Percentiles rank a stretch among this genome's conserved stretches.
phyloP scores from a whole-genome alignment of 2,329 filamentous ascomycete genomes.

The Neonectria neomacrospora region DNA sequence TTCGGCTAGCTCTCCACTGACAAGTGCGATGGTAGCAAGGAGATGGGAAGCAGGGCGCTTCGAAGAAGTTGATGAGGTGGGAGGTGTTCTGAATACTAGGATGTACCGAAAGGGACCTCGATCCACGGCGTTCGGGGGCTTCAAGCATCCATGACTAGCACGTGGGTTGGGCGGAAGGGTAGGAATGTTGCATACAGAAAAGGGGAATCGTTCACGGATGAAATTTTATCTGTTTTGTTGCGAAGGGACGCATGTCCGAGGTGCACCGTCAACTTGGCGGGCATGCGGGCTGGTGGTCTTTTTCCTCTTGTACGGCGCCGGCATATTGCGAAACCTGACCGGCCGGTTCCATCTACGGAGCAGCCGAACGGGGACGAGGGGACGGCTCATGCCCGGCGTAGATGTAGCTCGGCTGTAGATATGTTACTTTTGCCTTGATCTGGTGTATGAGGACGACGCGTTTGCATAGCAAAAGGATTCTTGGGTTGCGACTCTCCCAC shows the following conservation, averaged over 20 bases:
- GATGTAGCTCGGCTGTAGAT: conserved; percentile 41
- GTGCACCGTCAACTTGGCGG: conserved; percentile 17
- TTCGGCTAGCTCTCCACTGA: conserved; percentile 13
- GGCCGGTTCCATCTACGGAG: conserved; percentile 3
- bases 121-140: conserved; percentile 13
- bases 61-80: conserved; percentile 8
- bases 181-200: conserved; percentile 33
- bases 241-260: conserved; percentile 20
- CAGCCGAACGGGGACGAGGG: conserved; percentile 6
- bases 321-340: conserved; percentile 4
- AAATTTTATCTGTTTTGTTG: conserved; percentile 29
- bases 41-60: conserved; percentile 19
- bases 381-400: conserved; percentile 18
- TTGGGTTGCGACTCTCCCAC: conserved; percentile 32
- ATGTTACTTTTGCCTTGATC: conserved; percentile 39
- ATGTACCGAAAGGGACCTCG: conserved; percentile 21
- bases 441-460: conserved; percentile 41
- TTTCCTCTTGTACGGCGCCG: conserved; percentile 17
- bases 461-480: conserved; percentile 41
- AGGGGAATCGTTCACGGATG: conserved; percentile 22
- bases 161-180: conserved; percentile 17
- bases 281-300: conserved; percentile 21
- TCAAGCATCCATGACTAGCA: conserved; percentile 15
- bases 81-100: conserved; percentile 22
- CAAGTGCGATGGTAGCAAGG: conserved; percentile 14